Evolutionary conservation across 2,329 filamentous ascomycete genomes (phyloP).

Genomic region (Pseudogymnoascus sp.): DNA sequence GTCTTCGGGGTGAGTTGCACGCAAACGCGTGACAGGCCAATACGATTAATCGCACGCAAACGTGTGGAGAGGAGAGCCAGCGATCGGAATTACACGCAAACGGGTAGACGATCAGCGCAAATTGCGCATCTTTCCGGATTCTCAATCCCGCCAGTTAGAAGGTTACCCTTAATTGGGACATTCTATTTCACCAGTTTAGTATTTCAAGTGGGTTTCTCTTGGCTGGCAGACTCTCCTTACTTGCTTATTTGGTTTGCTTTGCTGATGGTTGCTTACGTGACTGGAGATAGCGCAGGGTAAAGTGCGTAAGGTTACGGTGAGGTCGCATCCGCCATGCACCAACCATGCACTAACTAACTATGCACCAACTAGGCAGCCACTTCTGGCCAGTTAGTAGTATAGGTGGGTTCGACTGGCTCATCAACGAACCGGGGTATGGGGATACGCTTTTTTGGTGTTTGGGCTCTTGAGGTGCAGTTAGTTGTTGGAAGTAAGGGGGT

Average conservation of each 20-base stretch:
- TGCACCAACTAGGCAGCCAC: background rate
- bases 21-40: conserved; percentile 18
- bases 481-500: background rate
- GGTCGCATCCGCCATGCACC: conserved; percentile 1
- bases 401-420: background rate
- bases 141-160: background rate
- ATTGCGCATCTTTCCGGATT: background rate
- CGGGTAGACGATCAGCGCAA: background rate
- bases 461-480: background rate
- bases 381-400: background rate
- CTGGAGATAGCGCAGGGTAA: background rate
- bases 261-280: conserved; percentile 2
- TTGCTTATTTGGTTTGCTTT: background rate
- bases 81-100: background rate
- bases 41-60: background rate
- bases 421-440: background rate
- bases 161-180: background rate
- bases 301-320: conserved; percentile 1
- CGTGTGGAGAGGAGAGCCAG: conserved; percentile 15
- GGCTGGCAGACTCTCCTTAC: background rate
- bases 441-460: background rate
- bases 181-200: background rate
- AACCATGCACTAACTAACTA: background rate
- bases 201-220: background rate
- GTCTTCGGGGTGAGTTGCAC: conserved; percentile 21